Evolutionary conservation across 225 moss, liverwort and hornwort species (phyloP).

Genomic region (Lunularia cruciata): DNA sequence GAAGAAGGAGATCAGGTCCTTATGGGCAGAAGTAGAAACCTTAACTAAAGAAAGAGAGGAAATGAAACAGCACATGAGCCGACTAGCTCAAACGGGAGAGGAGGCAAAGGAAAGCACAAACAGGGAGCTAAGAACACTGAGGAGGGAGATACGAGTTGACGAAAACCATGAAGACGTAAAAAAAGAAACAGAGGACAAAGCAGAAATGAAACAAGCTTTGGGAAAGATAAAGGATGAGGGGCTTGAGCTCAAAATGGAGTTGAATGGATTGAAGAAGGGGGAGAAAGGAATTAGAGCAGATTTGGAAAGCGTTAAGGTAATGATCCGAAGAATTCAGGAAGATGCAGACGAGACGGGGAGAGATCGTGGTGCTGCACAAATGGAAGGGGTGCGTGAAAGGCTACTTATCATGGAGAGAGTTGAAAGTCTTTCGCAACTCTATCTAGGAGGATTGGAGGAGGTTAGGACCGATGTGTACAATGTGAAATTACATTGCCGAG

Average conservation of each 20-base stretch:
- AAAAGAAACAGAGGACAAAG: conserved; percentile 66
- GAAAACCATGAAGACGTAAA: conserved; percentile 41
- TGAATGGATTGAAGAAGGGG: conserved; percentile 71
- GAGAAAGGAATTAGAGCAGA: conserved; percentile 74
- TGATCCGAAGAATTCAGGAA: conserved; percentile 59
- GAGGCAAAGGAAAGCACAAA: conserved; percentile 62
- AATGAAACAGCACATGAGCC: conserved; percentile 67
- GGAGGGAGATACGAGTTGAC: conserved; percentile 36
- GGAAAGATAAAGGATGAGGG: conserved; percentile 78
- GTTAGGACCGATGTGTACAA: conserved; percentile 76
- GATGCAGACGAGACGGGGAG: conserved; percentile 68
- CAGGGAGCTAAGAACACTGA: conserved; percentile 46
- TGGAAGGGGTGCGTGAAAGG: conserved; percentile 73
- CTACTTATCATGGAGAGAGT: conserved; percentile 89
- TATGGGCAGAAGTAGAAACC: conserved; percentile 81
- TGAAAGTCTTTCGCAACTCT: conserved; percentile 82
- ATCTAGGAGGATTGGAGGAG: conserved; percentile 94
- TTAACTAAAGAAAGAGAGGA: conserved; percentile 79
- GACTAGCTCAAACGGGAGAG: conserved; percentile 54
- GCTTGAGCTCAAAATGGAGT: conserved; percentile 71
- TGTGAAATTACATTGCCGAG: conserved; percentile 77
- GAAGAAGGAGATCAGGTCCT: conserved; percentile 72
- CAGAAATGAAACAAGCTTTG: conserved; percentile 60
- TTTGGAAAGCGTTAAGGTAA: conserved; percentile 54
- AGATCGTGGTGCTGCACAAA: conserved; percentile 57